Base-by-base conservation (phyloP, 768 basidiomycete species). In the Auricularia sp. region DNA sequence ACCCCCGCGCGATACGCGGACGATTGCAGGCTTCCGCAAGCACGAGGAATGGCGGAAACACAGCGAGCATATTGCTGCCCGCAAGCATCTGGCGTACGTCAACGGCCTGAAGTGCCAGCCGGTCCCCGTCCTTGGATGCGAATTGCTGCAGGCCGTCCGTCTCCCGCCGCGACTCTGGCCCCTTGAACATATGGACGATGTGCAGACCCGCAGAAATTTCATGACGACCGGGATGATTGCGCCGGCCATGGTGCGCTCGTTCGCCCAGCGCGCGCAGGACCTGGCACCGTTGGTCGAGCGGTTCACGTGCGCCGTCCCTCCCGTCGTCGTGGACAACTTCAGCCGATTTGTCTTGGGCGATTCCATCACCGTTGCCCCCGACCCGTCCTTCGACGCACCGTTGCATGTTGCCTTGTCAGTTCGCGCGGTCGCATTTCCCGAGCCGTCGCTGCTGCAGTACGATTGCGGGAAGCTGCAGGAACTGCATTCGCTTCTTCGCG, bases 401-500 rank as follows among this genome's bases (percentile, higher is more conserved):
- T 73, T 97, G 11, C 94, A 97, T 72, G 81, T 77, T 33, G 76
- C 87, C 1, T 84, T 82, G 51, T 91, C 93, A 68, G 93, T 91
- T 72, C 80, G 93, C 36, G 91, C 93, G 69, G 92, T 98, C 63
- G 94, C 93, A 1, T 97, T 98, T 73, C 95, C 95, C 0, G 91
- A 95, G 68, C 84, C 88, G 0, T 91, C 87, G 3, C 79, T 96
- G 36, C 80, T 97, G 6, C 94, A 97, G 72, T 97, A 93, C 72
- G 95, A 98, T 73, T 97, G 95, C 70, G 95, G 95, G 56, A 98
- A 98, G 71, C 81, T 98, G 12, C 95, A 97, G 70, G 83, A 86
- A 64, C 83, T 98, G 7, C 83, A 86, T n/a, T 77, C 77, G 33
- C 78, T 98, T 34, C 79, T 98, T 10, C 84, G 91, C 56, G 84